Evolutionary conservation across 2,329 filamentous ascomycete species (phyloP).

Genomic region (Zasmidium angulare): DNA sequence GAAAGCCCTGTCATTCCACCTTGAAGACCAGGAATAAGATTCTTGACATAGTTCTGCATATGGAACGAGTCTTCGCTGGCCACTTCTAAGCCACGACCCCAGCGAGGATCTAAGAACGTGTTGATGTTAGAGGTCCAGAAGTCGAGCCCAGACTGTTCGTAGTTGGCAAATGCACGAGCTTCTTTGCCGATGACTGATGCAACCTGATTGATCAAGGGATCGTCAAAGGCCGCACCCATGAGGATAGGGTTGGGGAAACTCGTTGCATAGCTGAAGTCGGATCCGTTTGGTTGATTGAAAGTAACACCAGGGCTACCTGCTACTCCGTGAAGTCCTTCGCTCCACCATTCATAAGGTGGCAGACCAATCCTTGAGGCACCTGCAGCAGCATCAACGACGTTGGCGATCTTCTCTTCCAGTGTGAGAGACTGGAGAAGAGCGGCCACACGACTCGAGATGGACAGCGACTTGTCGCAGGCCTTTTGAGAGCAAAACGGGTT

Average conservation of each 20-base stretch:
- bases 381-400: constrained; percentile 45
- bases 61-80: background rate
- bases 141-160: constrained; percentile 11
- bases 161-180: constrained; percentile 58
- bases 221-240: constrained; percentile 48
- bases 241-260: constrained; percentile 12
- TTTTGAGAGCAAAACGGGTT: constrained; percentile 15
- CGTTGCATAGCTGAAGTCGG: constrained; percentile 1
- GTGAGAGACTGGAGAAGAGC: constrained; percentile 53
- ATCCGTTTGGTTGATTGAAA: background rate
- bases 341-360: background rate
- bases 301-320: background rate
- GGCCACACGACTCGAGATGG: constrained; percentile 34
- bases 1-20: background rate
- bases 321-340: constrained; percentile 4
- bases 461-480: constrained; percentile 50
- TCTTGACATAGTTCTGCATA: background rate
- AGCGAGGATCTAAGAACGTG: constrained; percentile 14
- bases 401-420: constrained; percentile 55
- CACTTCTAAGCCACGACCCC: background rate
- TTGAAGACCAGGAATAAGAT: background rate
- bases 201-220: constrained; percentile 58
- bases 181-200: constrained; percentile 58
- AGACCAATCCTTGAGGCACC: constrained; percentile 51
- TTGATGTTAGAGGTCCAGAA: constrained; percentile 14